Conservation (phyloP, 2,329 filamentous ascomycete genomes). For the Fusarium sp. region DNA sequence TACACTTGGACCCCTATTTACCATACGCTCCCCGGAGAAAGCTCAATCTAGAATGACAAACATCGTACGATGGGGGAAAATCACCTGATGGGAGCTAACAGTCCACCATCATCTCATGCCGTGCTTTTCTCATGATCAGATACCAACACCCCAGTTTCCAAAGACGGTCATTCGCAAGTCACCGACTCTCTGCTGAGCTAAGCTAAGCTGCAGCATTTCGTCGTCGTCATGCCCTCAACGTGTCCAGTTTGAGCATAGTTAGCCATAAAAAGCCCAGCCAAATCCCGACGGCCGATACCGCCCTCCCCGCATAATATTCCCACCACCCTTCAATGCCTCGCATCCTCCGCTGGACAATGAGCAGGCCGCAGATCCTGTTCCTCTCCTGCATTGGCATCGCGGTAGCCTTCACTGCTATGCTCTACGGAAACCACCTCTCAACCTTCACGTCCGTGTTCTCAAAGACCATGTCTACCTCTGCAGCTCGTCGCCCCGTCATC, state of each 20-base stretch:
- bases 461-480: conserved; percentile 43
- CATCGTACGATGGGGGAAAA: conserved; percentile 37
- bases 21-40: conserved; percentile 20
- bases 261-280: neutral
- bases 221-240: conserved; percentile 7
- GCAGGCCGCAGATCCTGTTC: conserved; percentile 44
- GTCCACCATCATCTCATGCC: conserved; percentile 35
- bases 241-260: conserved; percentile 7
- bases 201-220: conserved; percentile 8
- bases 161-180: conserved; percentile 3
- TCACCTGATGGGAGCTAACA: conserved; percentile 38
- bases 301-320: conserved; percentile 18
- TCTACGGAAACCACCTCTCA: conserved; percentile 42
- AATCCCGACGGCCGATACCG: conserved; percentile 34
- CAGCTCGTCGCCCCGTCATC: conserved; percentile 57
- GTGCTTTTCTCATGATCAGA: conserved; percentile 1
- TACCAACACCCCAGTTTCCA: neutral
- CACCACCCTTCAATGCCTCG: conserved; percentile 40
- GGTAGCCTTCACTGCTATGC: conserved; percentile 47
- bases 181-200: conserved; percentile 8
- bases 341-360: conserved; percentile 47
- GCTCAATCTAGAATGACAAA: conserved; percentile 6
- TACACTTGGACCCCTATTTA: neutral
- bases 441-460: conserved; percentile 40
- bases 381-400: conserved; percentile 46